Percentiles rank a stretch among this genome's conserved stretches.
These are phyloP conservation scores for Cryptococcus neoformans DNA, from an alignment of 1,284 basidiomycete genomes.

Conservation along the genomic window DNA sequence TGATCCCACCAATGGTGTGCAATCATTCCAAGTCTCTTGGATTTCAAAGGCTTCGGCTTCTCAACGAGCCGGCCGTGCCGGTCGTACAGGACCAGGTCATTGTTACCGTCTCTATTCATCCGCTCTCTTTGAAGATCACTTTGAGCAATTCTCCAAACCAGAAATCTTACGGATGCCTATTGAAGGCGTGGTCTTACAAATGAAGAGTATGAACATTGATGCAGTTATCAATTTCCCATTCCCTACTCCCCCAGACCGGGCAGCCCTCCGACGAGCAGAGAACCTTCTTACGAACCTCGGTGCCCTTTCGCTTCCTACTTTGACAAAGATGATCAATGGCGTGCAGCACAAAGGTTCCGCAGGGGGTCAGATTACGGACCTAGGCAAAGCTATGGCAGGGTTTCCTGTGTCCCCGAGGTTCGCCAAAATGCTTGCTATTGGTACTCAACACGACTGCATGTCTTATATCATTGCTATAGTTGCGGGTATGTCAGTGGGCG, in stretches of 20 bases:
- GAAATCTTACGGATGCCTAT: conserved; percentile 97
- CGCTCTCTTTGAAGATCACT: conserved; percentile 86
- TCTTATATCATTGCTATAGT: conserved; percentile 91
- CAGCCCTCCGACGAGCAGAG: conserved; percentile 76
- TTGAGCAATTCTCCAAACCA: conserved; percentile 79
- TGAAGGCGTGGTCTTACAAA: conserved; percentile 94
- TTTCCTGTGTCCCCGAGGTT: conserved; percentile 93
- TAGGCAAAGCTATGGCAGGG: conserved; percentile 84
- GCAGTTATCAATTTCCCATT: conserved; percentile 97
- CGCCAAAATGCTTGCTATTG: conserved; percentile 90
- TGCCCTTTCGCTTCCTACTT: conserved; percentile 60
- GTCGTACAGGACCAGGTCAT: conserved; percentile 73
- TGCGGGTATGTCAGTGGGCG: conserved; percentile 88
- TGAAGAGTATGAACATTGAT: conserved; percentile 99
- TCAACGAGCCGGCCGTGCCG: conserved; percentile 70
- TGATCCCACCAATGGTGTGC: conserved; percentile 61
- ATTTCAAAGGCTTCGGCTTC: conserved; percentile 71
- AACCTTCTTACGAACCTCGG: conserved; percentile 75
- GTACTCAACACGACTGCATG: conserved; percentile 85
- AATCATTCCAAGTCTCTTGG: conserved; percentile 70
- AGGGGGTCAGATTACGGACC: conserved; percentile 73
- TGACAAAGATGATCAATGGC: conserved; percentile 46
- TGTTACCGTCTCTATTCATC: conserved; percentile 72
- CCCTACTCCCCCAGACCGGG: conserved; percentile 90
- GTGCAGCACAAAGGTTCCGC: conserved; percentile 38